phyloP scores from a whole-genome alignment of 2,329 filamentous ascomycete genomes.

The Fusarium coffeatum region DNA sequence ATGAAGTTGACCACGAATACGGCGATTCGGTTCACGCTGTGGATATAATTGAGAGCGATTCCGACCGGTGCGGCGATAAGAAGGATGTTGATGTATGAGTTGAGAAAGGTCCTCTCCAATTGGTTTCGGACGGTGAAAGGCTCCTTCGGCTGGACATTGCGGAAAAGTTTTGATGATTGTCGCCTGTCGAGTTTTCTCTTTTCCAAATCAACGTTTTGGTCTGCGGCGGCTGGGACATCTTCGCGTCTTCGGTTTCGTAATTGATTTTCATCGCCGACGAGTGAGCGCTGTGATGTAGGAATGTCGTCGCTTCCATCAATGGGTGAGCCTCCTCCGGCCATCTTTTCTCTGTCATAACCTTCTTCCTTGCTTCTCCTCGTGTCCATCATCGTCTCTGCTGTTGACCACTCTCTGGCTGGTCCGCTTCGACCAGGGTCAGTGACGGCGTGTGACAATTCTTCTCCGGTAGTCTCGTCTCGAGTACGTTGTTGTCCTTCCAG shows the following conservation, averaged over 20 bases:
- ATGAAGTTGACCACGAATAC: conserved; percentile 94
- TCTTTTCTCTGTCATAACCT: conserved; percentile 29
- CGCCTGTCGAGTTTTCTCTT: conserved; percentile 53
- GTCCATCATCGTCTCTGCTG: conserved; percentile 42
- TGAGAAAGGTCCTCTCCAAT: conserved; percentile 78
- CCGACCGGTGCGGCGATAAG: conserved; percentile 82
- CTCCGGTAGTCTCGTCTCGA: conserved; percentile 41
- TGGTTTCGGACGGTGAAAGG: conserved; percentile 73
- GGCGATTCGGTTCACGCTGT: conserved; percentile 65
- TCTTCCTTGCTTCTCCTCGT: conserved; percentile 27
- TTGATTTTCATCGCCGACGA: conserved; percentile 35
- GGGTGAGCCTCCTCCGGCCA: conserved; percentile 25
- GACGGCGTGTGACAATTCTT: conserved; percentile 51
- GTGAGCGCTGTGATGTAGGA: conserved; percentile 33
- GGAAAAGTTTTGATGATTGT: conserved; percentile 58
- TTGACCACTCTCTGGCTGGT: conserved; percentile 43
- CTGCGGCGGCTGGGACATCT: conserved; percentile 22
- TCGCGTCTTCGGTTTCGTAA: conserved; percentile 51
- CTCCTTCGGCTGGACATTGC: conserved; percentile 61
- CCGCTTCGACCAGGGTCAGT: conserved; percentile 49
- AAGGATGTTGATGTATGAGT: conserved; percentile 88
- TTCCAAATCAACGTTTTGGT: conserved; percentile 39
- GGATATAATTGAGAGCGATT: conserved; percentile 77
- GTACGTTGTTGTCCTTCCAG: conserved; percentile 49
- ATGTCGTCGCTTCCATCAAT: conserved; percentile 37